Conservation (phyloP, 129 eudicot species). For the Tagetes patula region DNA sequence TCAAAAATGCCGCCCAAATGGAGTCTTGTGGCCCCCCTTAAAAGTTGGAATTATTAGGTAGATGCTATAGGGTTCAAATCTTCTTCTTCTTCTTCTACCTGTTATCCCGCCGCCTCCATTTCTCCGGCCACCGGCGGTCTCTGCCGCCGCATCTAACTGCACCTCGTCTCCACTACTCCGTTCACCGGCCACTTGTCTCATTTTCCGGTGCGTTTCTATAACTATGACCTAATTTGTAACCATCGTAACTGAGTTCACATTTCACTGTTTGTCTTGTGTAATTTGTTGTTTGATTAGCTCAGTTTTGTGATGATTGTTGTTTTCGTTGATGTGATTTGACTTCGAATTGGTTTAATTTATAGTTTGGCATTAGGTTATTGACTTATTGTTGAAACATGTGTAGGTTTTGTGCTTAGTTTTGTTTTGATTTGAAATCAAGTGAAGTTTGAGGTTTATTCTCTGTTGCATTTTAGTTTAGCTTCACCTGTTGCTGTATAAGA, state of each 20-base stretch:
- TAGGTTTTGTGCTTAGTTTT: slow-evolving; percentile 7
- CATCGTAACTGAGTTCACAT: slow-evolving; percentile 13
- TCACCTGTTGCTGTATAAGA: too few species aligned
- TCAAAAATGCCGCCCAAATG: too few species aligned
- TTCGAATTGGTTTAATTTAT: not conserved
- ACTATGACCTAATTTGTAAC: slow-evolving; percentile 22
- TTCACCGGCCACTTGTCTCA: slow-evolving; percentile 12
- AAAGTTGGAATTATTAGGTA: too few species aligned
- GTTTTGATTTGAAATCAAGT: not conserved
- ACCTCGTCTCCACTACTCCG: not conserved
- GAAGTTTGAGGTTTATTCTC: slow-evolving; percentile 12
- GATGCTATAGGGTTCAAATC: too few species aligned
- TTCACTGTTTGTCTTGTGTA: not conserved
- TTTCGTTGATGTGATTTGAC: not conserved
- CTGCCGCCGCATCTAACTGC: not conserved
- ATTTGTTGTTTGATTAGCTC: slow-evolving; percentile 17
- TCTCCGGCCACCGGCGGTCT: slow-evolving; percentile 12
- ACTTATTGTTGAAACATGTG: not conserved
- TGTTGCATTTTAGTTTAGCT: not conserved
- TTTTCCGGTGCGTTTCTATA: slow-evolving; percentile 21
- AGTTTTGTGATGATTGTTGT: slow-evolving; percentile 1
- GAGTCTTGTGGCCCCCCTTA: too few species aligned
- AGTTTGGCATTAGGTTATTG: not conserved
- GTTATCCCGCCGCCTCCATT: slow-evolving; percentile 11
- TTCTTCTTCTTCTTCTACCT: slow-evolving; percentile 19